Conservation (phyloP, 2,329 filamentous ascomycete species). For the Rutstroemia sp. region DNA sequence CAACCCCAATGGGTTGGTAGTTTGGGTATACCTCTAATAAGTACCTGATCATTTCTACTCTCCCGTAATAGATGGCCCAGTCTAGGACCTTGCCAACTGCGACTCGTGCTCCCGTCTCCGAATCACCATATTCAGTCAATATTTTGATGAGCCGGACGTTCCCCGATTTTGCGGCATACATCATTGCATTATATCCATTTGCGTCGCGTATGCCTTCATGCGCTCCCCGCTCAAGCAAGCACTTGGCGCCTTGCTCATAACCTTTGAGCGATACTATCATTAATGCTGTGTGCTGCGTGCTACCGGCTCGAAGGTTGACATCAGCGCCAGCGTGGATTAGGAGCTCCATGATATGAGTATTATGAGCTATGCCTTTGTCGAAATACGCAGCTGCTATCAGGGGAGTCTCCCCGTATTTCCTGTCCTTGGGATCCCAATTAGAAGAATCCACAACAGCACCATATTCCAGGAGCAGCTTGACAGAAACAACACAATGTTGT, state of each 20-base stretch:
- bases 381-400: slow-evolving; percentile 9
- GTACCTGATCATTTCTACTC: slow-evolving; percentile 1
- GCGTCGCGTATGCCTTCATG: not conserved
- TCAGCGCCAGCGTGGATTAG: slow-evolving; percentile 6
- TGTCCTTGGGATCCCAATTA: slow-evolving; percentile 8
- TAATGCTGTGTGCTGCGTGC: slow-evolving; percentile 2
- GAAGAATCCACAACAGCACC: not conserved
- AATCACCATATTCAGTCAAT: slow-evolving; percentile 2
- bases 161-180: slow-evolving; percentile 5
- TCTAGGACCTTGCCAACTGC: slow-evolving; percentile 3
- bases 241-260: slow-evolving; percentile 4
- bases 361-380: slow-evolving; percentile 6
- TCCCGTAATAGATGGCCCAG: slow-evolving; percentile 6
- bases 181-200: slow-evolving; percentile 2
- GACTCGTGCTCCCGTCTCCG: not conserved
- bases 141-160: slow-evolving; percentile 1
- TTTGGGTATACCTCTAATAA: not conserved
- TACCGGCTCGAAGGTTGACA: slow-evolving; percentile 1
- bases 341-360: slow-evolving; percentile 6
- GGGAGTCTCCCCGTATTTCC: slow-evolving; percentile 7
- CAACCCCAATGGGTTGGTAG: not conserved
- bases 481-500: slow-evolving; percentile 6
- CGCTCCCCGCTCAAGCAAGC: slow-evolving; percentile 6
- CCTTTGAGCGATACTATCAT: slow-evolving; percentile 6
- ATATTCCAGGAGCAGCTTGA: slow-evolving; percentile 1